phyloP scores from a whole-genome alignment of 441 rosid genomes.

The Populus hybrid region DNA sequence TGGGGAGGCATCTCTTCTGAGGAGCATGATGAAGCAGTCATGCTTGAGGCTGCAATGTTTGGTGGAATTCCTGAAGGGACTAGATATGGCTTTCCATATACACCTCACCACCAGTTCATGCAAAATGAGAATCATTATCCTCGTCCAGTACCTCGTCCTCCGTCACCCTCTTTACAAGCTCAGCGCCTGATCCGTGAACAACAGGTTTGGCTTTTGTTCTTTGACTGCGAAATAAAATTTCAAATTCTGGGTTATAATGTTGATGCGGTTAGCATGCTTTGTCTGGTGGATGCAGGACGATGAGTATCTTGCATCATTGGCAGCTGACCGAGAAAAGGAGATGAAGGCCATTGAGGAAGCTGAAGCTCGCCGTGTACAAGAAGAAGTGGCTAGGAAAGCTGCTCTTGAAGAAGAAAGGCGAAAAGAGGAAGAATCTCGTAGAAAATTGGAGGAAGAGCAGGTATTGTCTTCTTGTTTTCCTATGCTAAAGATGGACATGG shows the following conservation, averaged over 20 bases:
- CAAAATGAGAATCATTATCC: slow-evolving; percentile 45
- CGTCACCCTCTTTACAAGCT: slow-evolving; percentile 89
- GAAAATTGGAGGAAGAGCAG: slow-evolving; percentile 88
- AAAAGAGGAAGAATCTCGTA: slow-evolving; percentile 66
- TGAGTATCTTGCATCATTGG: slow-evolving; percentile 88
- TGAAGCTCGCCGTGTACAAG: slow-evolving; percentile 66
- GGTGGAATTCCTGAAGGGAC: slow-evolving; percentile 88
- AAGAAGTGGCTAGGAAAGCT: slow-evolving; percentile 73
- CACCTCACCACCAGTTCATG: slow-evolving; percentile 60
- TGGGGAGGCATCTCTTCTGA: slow-evolving; percentile 99
- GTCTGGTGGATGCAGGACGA: slow-evolving; percentile 61
- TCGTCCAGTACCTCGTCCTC: slow-evolving; percentile 61
- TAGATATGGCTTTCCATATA: slow-evolving; percentile 54
- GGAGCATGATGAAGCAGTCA: slow-evolving; percentile 99
- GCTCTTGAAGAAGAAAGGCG: slow-evolving; percentile 68
- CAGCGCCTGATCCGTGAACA: slow-evolving; percentile 95
- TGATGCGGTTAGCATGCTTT: slow-evolving; percentile 7
- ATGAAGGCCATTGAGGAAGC: slow-evolving; percentile 79
- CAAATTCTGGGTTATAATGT: not conserved
- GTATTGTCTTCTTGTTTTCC: slow-evolving; percentile 25
- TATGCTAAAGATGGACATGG: not conserved
- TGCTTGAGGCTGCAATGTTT: slow-evolving; percentile 99
- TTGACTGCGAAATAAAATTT: not conserved
- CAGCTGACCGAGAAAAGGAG: slow-evolving; percentile 96
- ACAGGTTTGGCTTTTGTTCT: slow-evolving; percentile 53